A percentile compares a stretch with the other conserved stretches of the same genome.
Evolutionary conservation across 495 filamentous ascomycete species (phyloP).

Genomic region (Penicillium angulare): DNA sequence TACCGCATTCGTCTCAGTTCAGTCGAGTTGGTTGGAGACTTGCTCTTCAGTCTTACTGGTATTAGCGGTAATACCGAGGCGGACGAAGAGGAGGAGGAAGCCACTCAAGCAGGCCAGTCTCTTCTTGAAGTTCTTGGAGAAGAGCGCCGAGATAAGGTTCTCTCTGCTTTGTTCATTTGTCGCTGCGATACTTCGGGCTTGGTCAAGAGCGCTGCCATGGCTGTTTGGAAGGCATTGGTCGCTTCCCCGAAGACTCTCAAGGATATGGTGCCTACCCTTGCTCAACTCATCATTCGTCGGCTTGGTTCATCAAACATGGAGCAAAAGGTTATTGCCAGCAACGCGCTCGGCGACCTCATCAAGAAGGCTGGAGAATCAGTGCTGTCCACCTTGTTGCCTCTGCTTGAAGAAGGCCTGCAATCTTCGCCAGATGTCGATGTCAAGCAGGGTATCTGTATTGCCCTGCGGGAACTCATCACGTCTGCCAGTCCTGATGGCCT

Average conservation of each 20-base stretch:
- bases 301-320: constrained; percentile 96
- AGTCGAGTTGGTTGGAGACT: constrained; percentile 93
- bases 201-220: constrained; percentile 85
- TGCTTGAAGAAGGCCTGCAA: constrained; percentile 88
- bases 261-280: constrained; percentile 90
- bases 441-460: constrained; percentile 96
- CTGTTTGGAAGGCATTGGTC: constrained; percentile 95
- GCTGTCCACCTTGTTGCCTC: constrained; percentile 80
- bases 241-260: constrained; percentile 90
- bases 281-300: constrained; percentile 89
- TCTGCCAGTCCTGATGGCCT: constrained; percentile 88
- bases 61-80: constrained; percentile 81
- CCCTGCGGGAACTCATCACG: constrained; percentile 85
- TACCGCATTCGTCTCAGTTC: constrained; percentile 97
- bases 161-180: constrained; percentile 95
- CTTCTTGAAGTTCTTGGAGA: constrained; percentile 90
- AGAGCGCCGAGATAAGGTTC: constrained; percentile 90
- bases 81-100: constrained; percentile 76
- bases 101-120: constrained; percentile 82
- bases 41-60: constrained; percentile 96
- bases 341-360: constrained; percentile 93
- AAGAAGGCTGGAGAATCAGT: constrained; percentile 95
- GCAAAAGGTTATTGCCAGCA: constrained; percentile 96
- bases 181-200: constrained; percentile 93
- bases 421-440: constrained; percentile 87